Base-by-base conservation (phyloP, 1,139 yeast genomes). In the Hansenula sp. region DNA sequence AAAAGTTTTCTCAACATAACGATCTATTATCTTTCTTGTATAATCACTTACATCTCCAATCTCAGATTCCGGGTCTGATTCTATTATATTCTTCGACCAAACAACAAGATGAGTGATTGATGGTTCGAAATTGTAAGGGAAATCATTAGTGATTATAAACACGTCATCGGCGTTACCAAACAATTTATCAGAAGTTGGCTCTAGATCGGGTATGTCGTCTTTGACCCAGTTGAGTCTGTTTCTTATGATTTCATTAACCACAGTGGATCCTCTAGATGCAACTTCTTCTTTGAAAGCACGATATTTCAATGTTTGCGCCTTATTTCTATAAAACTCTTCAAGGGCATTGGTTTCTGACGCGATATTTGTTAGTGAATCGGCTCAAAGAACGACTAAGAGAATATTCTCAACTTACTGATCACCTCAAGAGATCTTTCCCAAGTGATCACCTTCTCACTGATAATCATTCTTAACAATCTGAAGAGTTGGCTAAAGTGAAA, bases 41-140 rank as follows among this genome's bases (percentile, higher is more conserved):
- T 28, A 26, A 1, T 30, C 29, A 4, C 51, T 30, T 8, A 57
- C 47, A 35, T 56, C 61, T 2, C 60, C 60, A 12, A 43, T 32
- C 6, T 32, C 40, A 2, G 55, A 54, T 1, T 32, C 19, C 2
- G 52, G 51, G 33, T 54, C 59, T 3, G 48, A 69, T 14, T 62
- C 60, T 40, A 79, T 60, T 29, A 57, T 57, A 7, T 57, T 52
- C 37, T 65, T 66, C 0, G 64, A 53, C 73, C 73, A 68, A 0
- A 63, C 61, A 12, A 68, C 59, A 2, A 67, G 43, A 46, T 68
- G 73, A 1, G 52, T 45, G 1, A 65, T 48, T 11, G 50, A 52
- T 1, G 45, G 44, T 20, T 53, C 60, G 30, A 66, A 55, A 37
- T 60, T 53, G 41, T 68, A 68, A 0, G 72, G 72, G 44, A 63